Evolutionary conservation across 495 filamentous ascomycete genomes (phyloP).

Genomic region (Neurospora pannonica): DNA sequence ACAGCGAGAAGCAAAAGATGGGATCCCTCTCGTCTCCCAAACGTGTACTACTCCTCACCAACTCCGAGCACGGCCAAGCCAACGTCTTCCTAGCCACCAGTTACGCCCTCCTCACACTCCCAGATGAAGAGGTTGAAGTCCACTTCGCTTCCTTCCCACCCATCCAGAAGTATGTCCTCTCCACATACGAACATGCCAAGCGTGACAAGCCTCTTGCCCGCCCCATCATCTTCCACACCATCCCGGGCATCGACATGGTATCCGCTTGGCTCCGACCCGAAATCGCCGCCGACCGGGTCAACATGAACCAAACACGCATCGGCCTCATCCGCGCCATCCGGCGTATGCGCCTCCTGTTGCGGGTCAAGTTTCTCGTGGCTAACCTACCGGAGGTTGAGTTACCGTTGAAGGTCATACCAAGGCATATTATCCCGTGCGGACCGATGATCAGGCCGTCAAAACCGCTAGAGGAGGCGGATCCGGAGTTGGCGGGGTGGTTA

Average conservation of each 20-base stretch:
- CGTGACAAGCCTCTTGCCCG: slow-evolving; percentile 18
- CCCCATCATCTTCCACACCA: slow-evolving; percentile 23
- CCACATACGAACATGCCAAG: slow-evolving; percentile 14
- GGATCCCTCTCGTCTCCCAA: slow-evolving; percentile 9
- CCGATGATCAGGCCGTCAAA: slow-evolving; percentile 37
- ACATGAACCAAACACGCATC: not conserved
- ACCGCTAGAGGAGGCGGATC: slow-evolving; percentile 20
- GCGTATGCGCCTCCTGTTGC: slow-evolving; percentile 18
- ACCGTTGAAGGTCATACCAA: slow-evolving; percentile 24
- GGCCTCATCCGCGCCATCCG: slow-evolving; percentile 23
- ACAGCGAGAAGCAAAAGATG: slow-evolving; percentile 2
- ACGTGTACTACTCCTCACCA: slow-evolving; percentile 43
- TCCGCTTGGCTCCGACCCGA: slow-evolving; percentile 27
- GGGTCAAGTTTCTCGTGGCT: slow-evolving; percentile 15
- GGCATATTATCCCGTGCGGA: slow-evolving; percentile 39
- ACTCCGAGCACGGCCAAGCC: slow-evolving; percentile 46
- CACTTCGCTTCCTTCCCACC: slow-evolving; percentile 44
- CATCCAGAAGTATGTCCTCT: slow-evolving; percentile 18
- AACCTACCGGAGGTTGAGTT: slow-evolving; percentile 20
- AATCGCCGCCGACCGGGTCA: slow-evolving; percentile 3
- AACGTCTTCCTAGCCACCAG: slow-evolving; percentile 46
- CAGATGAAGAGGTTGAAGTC: slow-evolving; percentile 30
- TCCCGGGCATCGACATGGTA: slow-evolving; percentile 33
- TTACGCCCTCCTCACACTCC: slow-evolving; percentile 36
- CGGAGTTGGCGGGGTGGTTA: slow-evolving; percentile 29